Percentiles rank a stretch among this genome's conserved stretches.
Conservation (phyloP, 2,329 filamentous ascomycete species). For the Blastomyces parvus region DNA sequence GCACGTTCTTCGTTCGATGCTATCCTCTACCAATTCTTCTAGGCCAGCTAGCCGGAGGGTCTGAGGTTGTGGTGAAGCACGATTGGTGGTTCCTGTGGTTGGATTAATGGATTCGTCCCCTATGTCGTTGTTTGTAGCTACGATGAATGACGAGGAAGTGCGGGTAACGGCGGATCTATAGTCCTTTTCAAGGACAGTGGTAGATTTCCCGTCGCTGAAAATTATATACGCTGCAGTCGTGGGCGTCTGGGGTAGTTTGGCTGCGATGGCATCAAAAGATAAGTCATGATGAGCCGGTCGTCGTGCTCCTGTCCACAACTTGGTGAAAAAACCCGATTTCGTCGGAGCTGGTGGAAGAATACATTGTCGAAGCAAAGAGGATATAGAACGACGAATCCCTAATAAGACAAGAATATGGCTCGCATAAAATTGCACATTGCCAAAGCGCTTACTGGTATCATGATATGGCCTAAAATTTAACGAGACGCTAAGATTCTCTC, state of each 20-base stretch:
- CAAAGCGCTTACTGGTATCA: constrained; percentile 16
- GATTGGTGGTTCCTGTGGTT: constrained; percentile 17
- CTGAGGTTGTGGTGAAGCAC: constrained; percentile 16
- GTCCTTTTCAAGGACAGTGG: constrained; percentile 49
- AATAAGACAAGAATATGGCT: constrained; percentile 44
- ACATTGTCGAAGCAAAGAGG: constrained; percentile 41
- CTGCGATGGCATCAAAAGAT: constrained; percentile 22
- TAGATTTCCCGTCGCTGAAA: constrained; percentile 43
- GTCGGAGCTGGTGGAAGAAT: constrained; percentile 26
- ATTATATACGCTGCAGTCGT: constrained; percentile 50
- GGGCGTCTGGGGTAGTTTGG: constrained; percentile 28
- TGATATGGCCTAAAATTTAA: constrained; percentile 40
- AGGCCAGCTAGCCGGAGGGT: constrained; percentile 17
- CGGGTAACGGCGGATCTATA: constrained; percentile 37
- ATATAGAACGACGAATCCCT: constrained; percentile 45
- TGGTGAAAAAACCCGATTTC: neutral
- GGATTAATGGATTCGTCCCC: constrained; percentile 12
- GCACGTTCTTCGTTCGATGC: constrained; percentile 27
- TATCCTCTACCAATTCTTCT: constrained; percentile 26
- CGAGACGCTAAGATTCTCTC: constrained; percentile 39
- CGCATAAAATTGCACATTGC: constrained; percentile 15
- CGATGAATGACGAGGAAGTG: constrained; percentile 44
- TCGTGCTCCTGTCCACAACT: neutral
- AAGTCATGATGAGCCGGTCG: neutral
- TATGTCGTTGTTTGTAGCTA: constrained; percentile 49